Base-by-base conservation (phyloP, 2,329 filamentous ascomycete genomes). In the Paracoccidioides lutzii region DNA sequence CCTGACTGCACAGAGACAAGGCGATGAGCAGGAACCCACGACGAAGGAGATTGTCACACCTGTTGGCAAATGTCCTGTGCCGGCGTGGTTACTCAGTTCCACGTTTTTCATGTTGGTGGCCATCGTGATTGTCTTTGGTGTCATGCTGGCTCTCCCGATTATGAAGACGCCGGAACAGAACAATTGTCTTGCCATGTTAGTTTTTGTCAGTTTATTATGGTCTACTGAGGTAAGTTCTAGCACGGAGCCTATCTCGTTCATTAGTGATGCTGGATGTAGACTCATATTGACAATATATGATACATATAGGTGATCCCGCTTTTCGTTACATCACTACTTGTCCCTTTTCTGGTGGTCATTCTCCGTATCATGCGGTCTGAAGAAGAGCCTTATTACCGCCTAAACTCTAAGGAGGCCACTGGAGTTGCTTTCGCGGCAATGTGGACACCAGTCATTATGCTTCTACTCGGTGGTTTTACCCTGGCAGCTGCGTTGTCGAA, bases 361-460 rank as follows among this genome's bases (percentile, higher is more conserved):
- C 78, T 98, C 48, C 81, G 82, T 45, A 90, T 98, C 28, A 88
- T 95, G 59, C 83, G 89, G 37, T 81, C 84, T 37, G 88, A 94
- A 54, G 80, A 83, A 4, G 79, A 81, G 62, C 84, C 85, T 0
- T 78, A 88, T 58, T 73, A 75, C 46, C 82, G 91, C 28, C 78
- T 98, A 5, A 79, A 80, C n/a, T 81, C 90, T 3, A 90, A 90
- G 68, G 79, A 82, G 45, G 90, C 93, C 0, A 88, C 91, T 0
- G 77, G 81, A 33, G 91, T 87, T 65, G 86, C 96, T 57, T 97
- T 98, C 65, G 79, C 89, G 4, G 85, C 93, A 32, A 98, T 98
- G 93, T 98, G 93, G 93, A 96, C 91, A 3, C 91, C 93, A 0
- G 93, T 98, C 55, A 98, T 98, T 63, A 97, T 98, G 93, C 81